Base-by-base conservation (phyloP, 139 green algal species). In the Medakamo hakoo region DNA sequence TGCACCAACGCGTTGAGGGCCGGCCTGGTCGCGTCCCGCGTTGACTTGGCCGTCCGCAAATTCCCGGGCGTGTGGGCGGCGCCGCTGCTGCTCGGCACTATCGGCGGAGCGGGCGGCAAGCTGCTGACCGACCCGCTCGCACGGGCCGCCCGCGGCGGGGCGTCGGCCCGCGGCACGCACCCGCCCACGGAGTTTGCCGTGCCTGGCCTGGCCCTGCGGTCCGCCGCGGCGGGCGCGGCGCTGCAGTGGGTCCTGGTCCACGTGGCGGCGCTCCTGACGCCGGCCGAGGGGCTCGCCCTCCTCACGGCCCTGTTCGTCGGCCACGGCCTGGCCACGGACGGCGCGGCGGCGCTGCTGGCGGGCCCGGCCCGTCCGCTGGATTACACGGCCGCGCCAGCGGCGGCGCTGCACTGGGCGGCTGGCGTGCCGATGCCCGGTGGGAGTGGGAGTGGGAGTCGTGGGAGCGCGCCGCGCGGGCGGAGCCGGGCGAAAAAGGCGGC, bases 1-100 rank as follows among this genome's bases (percentile, higher is more conserved):
- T 76, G 71, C 64, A 21, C 75, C 3, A 66, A 66, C 24, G 68
- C 80, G n/a, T 55, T 85, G 59, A 62, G 76, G n/a, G 73, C 76
- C 19, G 63, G 59, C 56, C 60, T 76, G 2, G 72, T 85, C 24
- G 70, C 75, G 1, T 56, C 69, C 18, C 63, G 75, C 1, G 67
- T 81, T 1, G 70, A 81, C 27, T 22, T 74, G 4, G 59, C 70
- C 1, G 62, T 63, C 23, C 1, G 27, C 30, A 24, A 71, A 30
- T 77, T 67, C 63, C 78, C 78, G 1, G 72, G 71, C 1, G 68
- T 78, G 1, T 18, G 76, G 4, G 67, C 68, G 1, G 78, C 74
- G 9, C 72, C 78, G 0, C 58, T 84, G 0, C 30, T 83, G 2
- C 56, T 83, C 23, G 77, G 78, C 63, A 82, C 72, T 2, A 40